Conservation (phyloP, 805 yeast species). For the Trichomonascus vanleenenianus region DNA sequence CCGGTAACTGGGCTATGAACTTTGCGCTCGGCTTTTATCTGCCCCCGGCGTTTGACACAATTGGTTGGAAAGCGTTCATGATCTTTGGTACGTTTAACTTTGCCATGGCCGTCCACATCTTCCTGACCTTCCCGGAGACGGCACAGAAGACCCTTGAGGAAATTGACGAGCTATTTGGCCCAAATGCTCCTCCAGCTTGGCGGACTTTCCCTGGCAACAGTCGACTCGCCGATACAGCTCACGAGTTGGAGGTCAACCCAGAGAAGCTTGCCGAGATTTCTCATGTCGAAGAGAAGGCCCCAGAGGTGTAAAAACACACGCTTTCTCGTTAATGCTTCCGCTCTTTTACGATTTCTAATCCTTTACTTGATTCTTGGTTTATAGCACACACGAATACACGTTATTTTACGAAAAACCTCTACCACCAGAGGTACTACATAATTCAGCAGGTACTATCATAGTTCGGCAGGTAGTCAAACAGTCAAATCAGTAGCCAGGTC, state of each 20-base stretch:
- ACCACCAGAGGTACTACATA: no score
- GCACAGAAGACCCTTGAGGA: conserved; percentile 67
- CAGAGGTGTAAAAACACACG: no score
- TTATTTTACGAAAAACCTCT: no score
- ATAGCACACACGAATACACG: no score
- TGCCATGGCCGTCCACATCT: conserved; percentile 56
- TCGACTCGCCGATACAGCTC: background rate
- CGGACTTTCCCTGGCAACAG: background rate
- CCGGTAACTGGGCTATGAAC: conserved; percentile 1
- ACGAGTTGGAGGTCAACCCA: conserved; percentile 4
- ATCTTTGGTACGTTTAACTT: conserved; percentile 83
- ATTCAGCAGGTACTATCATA: no score
- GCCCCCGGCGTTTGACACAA: conserved; percentile 54
- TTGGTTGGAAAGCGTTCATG: conserved; percentile 64
- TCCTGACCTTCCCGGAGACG: conserved; percentile 53
- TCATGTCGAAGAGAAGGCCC: background rate
- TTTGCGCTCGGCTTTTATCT: conserved; percentile 40
- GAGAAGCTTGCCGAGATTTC: background rate
- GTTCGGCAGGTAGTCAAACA: no score
- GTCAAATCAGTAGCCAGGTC: no score
- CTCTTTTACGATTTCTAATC: no score
- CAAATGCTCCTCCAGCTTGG: conserved; percentile 54
- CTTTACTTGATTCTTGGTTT: no score
- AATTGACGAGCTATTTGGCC: conserved; percentile 58
- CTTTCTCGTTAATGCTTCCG: no score